phyloP scores from a whole-genome alignment of 2,329 filamentous ascomycete species.

The Xylariaceae sp. region DNA sequence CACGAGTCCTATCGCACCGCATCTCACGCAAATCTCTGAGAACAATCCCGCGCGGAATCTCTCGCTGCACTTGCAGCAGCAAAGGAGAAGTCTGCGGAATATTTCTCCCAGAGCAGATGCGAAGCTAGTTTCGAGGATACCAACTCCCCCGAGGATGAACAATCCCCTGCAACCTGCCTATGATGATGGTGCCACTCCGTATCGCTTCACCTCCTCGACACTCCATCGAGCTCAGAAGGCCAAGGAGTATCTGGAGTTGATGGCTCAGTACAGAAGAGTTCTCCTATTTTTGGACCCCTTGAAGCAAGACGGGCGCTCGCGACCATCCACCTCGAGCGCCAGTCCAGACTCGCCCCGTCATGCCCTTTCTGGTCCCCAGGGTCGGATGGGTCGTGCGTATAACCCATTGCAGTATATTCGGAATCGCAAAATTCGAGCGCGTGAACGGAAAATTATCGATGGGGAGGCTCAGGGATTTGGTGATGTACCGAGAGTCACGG shows the following conservation, averaged over 20 bases:
- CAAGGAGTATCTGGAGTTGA: constrained; percentile 77
- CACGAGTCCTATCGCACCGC: constrained; percentile 47
- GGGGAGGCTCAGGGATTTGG: constrained; percentile 71
- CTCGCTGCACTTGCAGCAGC: constrained; percentile 65
- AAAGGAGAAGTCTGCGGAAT: constrained; percentile 57
- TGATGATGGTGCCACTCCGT: constrained; percentile 48
- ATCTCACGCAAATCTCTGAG: constrained; percentile 49
- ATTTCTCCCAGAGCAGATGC: constrained; percentile 53
- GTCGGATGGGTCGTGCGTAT: constrained; percentile 62
- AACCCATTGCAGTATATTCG: constrained; percentile 91
- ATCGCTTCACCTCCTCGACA: constrained; percentile 73
- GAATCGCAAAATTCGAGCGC: constrained; percentile 77
- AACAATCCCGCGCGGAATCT: constrained; percentile 53
- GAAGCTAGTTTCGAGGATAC: constrained; percentile 37
- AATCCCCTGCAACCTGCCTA: constrained; percentile 46
- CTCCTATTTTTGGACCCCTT: constrained; percentile 75
- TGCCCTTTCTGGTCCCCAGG: constrained; percentile 30
- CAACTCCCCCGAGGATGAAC: constrained; percentile 37
- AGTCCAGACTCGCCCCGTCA: constrained; percentile 28
- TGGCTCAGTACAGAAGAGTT: constrained; percentile 75
- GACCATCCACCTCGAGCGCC: constrained; percentile 38
- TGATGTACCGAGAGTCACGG: constrained; percentile 63
- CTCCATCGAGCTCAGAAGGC: constrained; percentile 78
- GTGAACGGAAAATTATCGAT: constrained; percentile 70
- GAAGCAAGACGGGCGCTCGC: constrained; percentile 38